Evolutionary conservation across 2,329 filamentous ascomycete genomes (phyloP).

Genomic region (Aureobasidium subglaciale): DNA sequence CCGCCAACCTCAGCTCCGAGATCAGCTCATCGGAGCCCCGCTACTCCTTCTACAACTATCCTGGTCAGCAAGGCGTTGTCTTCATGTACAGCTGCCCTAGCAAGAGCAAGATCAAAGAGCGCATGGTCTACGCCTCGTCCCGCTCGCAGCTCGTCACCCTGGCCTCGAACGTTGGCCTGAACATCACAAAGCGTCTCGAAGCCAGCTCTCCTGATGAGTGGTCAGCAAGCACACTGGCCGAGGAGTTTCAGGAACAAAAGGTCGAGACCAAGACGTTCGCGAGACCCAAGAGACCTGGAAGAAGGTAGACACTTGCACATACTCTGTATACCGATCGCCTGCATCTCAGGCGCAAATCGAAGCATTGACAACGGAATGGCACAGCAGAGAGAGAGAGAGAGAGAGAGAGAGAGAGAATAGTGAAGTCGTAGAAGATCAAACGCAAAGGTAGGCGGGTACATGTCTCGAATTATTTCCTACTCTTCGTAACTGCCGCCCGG

Average conservation of each 20-base stretch:
- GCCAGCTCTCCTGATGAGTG: conserved; percentile 62
- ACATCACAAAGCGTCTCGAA: conserved; percentile 62
- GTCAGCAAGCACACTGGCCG: conserved; percentile 56
- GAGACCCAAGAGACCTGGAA: conserved; percentile 71
- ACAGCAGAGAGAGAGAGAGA: too few species aligned
- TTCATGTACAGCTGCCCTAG: conserved; percentile 80
- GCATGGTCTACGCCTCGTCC: conserved; percentile 73
- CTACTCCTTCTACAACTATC: conserved; percentile 70
- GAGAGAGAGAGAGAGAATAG: too few species aligned
- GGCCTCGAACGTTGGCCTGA: conserved; percentile 58
- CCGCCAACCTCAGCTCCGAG: conserved; percentile 49
- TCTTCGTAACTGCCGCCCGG: conserved; percentile 44
- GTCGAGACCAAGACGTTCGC: conserved; percentile 63
- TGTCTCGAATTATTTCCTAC: conserved; percentile 25
- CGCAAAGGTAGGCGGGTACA: background rate
- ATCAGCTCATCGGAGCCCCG: conserved; percentile 65
- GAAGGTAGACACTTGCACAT: conserved; percentile 32
- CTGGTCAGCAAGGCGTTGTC: conserved; percentile 53
- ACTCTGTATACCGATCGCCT: background rate
- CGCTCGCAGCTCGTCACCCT: conserved; percentile 54
- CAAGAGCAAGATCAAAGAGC: conserved; percentile 67
- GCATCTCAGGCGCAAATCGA: background rate
- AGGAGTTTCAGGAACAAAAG: conserved; percentile 61
- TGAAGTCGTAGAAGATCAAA: too few species aligned
- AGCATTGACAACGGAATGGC: too few species aligned